Conservation (phyloP, 2,329 filamentous ascomycete species). For the Venturia aucupariae region DNA sequence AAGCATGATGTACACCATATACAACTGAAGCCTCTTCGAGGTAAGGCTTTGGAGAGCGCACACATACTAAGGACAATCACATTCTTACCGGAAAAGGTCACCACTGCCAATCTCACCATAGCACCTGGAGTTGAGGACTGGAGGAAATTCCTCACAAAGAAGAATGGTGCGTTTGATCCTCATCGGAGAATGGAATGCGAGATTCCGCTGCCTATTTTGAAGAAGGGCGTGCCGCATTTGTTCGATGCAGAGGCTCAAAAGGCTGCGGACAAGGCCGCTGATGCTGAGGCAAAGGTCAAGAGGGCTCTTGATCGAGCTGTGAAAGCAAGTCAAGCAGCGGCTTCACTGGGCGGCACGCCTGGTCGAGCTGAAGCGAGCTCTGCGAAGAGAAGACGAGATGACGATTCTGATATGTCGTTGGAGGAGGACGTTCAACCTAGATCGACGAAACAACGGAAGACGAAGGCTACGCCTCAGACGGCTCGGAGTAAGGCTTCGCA, state of each 20-base stretch:
- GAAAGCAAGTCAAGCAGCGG: not conserved
- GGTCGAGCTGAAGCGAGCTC: not conserved
- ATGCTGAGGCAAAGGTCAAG: not conserved
- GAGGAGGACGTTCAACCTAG: not conserved
- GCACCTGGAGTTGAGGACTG: slow-evolving; percentile 21
- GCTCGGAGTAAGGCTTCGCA: not conserved
- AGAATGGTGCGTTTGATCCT: slow-evolving; percentile 27
- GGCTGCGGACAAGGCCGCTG: not conserved
- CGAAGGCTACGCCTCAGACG: not conserved
- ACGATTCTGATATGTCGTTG: not conserved
- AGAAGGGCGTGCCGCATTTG: slow-evolving; percentile 22
- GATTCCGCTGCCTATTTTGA: slow-evolving; percentile 27
- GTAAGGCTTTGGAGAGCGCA: slow-evolving; percentile 19
- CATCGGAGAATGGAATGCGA: slow-evolving; percentile 27
- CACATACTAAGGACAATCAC: slow-evolving; percentile 26
- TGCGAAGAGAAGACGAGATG: not conserved
- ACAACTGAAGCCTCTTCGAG: slow-evolving; percentile 22
- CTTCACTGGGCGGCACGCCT: not conserved
- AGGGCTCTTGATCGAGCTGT: not conserved
- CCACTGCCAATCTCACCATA: slow-evolving; percentile 18
- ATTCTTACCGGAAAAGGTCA: slow-evolving; percentile 28
- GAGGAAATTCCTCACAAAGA: slow-evolving; percentile 23
- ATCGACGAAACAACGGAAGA: not conserved
- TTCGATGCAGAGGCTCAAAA: not conserved
- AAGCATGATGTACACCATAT: slow-evolving; percentile 24